These are phyloP conservation scores for Nothophoma quercina DNA, from an alignment of 2,329 filamentous ascomycete genomes.

Conservation along the genomic window DNA sequence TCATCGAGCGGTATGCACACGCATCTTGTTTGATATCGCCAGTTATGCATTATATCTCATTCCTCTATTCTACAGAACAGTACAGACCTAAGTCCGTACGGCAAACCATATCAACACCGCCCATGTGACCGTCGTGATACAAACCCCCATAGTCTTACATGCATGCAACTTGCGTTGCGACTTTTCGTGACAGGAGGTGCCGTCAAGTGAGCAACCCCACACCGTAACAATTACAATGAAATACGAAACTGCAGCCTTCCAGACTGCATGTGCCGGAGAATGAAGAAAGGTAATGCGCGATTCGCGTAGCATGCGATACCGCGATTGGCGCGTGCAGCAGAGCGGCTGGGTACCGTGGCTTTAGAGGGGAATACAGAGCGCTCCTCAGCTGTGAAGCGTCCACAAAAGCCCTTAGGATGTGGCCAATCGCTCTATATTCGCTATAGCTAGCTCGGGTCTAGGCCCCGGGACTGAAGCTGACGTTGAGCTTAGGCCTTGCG, in stretches of 20 bases:
- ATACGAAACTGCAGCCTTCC: constrained; percentile 18
- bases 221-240: constrained; percentile 22
- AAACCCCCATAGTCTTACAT: constrained; percentile 16
- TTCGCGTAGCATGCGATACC: background rate
- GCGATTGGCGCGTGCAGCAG: background rate
- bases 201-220: constrained; percentile 17
- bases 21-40: background rate
- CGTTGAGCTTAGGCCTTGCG: constrained; percentile 69
- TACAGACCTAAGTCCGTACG: constrained; percentile 1
- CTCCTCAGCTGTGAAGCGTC: background rate
- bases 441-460: background rate
- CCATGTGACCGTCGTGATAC: constrained; percentile 13
- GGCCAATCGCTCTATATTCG: background rate
- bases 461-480: background rate
- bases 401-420: background rate
- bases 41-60: constrained; percentile 17
- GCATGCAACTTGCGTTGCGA: constrained; percentile 15
- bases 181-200: constrained; percentile 22
- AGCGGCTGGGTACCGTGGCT: background rate
- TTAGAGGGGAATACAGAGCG: background rate
- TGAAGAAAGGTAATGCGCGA: constrained; percentile 6
- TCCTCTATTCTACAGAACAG: constrained; percentile 5
- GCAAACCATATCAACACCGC: constrained; percentile 12
- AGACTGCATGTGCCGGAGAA: constrained; percentile 17
- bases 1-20: no score